phyloP scores from a whole-genome alignment of 2,329 filamentous ascomycete genomes.

The Hymenotorrendiella dingleyae region DNA sequence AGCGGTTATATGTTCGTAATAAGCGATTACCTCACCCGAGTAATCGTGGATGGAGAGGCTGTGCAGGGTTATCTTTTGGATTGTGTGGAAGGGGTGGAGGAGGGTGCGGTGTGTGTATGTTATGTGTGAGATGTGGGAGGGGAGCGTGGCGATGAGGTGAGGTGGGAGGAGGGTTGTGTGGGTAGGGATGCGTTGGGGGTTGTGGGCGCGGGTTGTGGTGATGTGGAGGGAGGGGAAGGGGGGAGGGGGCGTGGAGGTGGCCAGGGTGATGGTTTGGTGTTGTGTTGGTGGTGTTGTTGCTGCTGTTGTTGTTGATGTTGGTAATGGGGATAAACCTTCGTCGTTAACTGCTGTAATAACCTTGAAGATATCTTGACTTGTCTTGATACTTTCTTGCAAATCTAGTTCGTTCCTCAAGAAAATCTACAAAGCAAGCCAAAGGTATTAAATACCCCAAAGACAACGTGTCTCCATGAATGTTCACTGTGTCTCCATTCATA shows the following conservation, averaged over 20 bases:
- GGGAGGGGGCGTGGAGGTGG: not conserved
- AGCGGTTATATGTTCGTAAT: conserved; percentile 14
- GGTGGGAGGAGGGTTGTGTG: not conserved
- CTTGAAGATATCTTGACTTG: too few relatives aligned
- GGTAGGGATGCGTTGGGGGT: not conserved
- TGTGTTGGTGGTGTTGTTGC: too few relatives aligned
- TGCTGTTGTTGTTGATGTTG: too few relatives aligned
- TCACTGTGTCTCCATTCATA: too few relatives aligned
- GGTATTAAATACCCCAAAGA: too few relatives aligned
- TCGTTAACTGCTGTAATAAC: too few relatives aligned
- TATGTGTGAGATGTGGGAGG: not conserved
- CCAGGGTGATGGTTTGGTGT: not conserved
- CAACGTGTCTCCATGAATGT: too few relatives aligned
- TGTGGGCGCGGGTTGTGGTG: not conserved
- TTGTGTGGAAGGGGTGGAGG: not conserved
- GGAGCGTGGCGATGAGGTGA: not conserved
- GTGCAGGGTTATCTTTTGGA: conserved; percentile 13
- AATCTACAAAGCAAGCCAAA: too few relatives aligned
- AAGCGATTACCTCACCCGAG: conserved; percentile 9
- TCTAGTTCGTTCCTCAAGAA: too few relatives aligned
- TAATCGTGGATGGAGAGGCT: conserved; percentile 16
- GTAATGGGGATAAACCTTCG: too few relatives aligned
- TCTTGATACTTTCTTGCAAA: too few relatives aligned
- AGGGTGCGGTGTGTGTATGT: not conserved
- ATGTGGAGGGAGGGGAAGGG: not conserved